These are phyloP conservation scores for Ziziphus jujuba DNA, from an alignment of 306 rosid species.

Conservation along the genomic window DNA sequence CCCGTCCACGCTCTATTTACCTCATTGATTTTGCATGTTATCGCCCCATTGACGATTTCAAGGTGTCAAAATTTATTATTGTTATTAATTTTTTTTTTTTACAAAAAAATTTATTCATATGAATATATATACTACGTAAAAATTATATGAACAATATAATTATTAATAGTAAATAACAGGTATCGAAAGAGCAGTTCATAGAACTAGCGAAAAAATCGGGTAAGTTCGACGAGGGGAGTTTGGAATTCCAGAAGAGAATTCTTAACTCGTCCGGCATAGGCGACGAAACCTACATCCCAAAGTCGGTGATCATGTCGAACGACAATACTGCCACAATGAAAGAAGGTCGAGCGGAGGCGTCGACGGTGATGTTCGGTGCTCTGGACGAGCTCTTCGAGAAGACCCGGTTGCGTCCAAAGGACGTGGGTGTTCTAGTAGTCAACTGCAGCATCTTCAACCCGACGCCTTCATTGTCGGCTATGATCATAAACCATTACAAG, in stretches of 20 bases:
- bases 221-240: conserved; percentile 68
- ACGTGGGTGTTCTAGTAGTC: conserved; percentile 75
- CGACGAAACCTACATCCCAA: conserved; percentile 84
- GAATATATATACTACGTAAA: no score
- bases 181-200: conserved; percentile 65
- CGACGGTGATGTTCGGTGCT: conserved; percentile 87
- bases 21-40: conserved; percentile 83
- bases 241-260: conserved; percentile 65
- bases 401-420: conserved; percentile 76
- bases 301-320: conserved; percentile 45
- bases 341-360: conserved; percentile 87
- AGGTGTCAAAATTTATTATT: no score
- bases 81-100: no score
- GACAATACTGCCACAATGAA: conserved; percentile 82
- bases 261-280: conserved; percentile 83
- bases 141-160: no score
- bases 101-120: no score
- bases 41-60: conserved; percentile 66
- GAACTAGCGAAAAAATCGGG: conserved; percentile 77
- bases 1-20: conserved; percentile 78
- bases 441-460: conserved; percentile 98
- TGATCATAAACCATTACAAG: conserved; percentile 97
- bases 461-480: conserved; percentile 89
- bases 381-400: conserved; percentile 88
- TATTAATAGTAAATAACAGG: conserved; percentile 42